Base-by-base conservation (phyloP, 352 stramenopile genomes). In the Pythium monospermum region DNA sequence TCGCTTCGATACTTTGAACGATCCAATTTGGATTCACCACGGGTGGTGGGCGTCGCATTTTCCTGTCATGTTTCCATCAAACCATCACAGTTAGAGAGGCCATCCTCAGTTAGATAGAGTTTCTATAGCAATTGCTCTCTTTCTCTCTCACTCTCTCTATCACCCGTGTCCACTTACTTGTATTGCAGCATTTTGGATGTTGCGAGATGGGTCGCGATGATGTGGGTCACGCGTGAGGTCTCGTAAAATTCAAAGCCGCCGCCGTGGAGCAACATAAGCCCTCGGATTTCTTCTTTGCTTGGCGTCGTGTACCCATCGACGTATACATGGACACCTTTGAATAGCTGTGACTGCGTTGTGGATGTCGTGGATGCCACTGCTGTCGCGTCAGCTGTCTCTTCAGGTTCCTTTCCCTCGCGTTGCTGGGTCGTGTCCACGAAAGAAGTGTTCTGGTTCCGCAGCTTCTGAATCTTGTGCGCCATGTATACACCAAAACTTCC, bases 11-110 rank as follows among this genome's bases (percentile, higher is more conserved):
- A 62, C 88, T 92, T 51, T 96, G 83, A 8, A 93, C 65, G 53
- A 98, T 94, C 94, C 94, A 98, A 19, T 94, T 66, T 0, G 94
- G 94, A 45, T 85, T 68, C 22, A 93, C 80, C 7, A 98, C 83
- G 0, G 86, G 91, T 37, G 78, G 67, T 11, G 71, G 70, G 21
- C 69, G 74, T 23, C 62, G 69, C 58, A 67, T 68, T 30, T 71
- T 83, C 57, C 83, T 95, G 39, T 1, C n/a, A n/a, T 11, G 39
- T 2, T 47, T 12, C 6, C 6, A 37, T 35, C 7, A 35, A 35
- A 8, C 30, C 30, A 13, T 35, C 16, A 42, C 8, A 42, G 16
- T 42, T n/a, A n/a, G n/a, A n/a, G n/a, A n/a, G n/a, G n/a, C n/a
- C n/a, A n/a, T n/a, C n/a, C n/a, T n/a, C n/a, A n/a, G n/a, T n/a